A percentile compares a stretch with the other conserved stretches of the same genome.
Conservation (phyloP, 2,329 filamentous ascomycete genomes). For the Talaromyces sp. region DNA sequence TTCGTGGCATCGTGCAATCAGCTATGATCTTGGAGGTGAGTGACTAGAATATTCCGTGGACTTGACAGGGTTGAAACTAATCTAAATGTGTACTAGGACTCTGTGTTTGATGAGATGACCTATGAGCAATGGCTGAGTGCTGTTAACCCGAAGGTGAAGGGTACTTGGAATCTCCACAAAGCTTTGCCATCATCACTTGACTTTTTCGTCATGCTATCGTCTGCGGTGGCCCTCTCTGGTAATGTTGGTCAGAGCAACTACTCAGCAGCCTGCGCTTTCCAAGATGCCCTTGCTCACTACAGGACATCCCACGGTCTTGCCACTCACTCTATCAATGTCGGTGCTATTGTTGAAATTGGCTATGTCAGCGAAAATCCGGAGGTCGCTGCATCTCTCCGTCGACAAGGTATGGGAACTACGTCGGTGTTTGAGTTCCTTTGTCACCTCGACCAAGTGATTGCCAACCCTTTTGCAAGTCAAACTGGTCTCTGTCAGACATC, state of each 20-base stretch:
- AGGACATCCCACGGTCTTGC: constrained; percentile 24
- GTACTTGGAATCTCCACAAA: constrained; percentile 29
- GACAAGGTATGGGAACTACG: background rate
- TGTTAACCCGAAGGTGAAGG: constrained; percentile 2
- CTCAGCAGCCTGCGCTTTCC: constrained; percentile 27
- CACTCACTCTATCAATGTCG: constrained; percentile 27
- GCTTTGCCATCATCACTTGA: constrained; percentile 18
- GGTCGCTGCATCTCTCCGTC: background rate
- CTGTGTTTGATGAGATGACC: constrained; percentile 30
- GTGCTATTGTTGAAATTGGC: constrained; percentile 31
- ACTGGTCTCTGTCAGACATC: constrained; percentile 18
- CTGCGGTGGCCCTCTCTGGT: background rate
- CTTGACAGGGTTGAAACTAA: background rate
- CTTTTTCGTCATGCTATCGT: constrained; percentile 8
- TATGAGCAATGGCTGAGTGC: constrained; percentile 25
- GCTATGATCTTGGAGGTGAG: constrained; percentile 42
- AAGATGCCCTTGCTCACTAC: constrained; percentile 34
- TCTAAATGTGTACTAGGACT: constrained; percentile 19
- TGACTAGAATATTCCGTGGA: background rate
- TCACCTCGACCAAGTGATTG: constrained; percentile 17
- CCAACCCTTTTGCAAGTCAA: constrained; percentile 7
- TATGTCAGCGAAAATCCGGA: constrained; percentile 28
- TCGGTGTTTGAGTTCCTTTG: constrained; percentile 18
- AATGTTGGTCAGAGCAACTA: constrained; percentile 1
- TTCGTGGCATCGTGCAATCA: constrained; percentile 45